Conservation (phyloP, 306 rosid genomes). For the Malus domestica region DNA sequence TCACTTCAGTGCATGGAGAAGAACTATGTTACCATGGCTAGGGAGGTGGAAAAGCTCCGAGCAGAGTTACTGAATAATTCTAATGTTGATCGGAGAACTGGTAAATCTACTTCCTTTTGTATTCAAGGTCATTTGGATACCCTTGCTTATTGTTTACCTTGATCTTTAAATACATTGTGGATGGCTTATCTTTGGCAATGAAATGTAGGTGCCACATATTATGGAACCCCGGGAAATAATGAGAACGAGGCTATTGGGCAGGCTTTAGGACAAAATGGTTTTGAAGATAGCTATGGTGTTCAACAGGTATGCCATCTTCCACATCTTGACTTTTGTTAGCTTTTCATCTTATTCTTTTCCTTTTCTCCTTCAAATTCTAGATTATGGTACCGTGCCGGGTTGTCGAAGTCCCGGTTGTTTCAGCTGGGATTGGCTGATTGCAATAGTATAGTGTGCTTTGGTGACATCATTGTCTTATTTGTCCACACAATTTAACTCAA, state of each 20-base stretch:
- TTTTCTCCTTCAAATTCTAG: neutral
- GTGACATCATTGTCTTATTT: neutral
- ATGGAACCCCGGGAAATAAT: conserved; percentile 62
- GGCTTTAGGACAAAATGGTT: conserved; percentile 63
- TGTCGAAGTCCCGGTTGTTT: neutral
- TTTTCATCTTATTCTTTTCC: neutral
- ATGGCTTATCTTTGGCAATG: conserved; percentile 20
- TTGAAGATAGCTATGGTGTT: conserved; percentile 67
- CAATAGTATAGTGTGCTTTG: neutral
- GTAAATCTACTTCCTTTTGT: conserved; percentile 35
- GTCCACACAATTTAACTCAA: neutral
- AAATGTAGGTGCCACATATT: conserved; percentile 65
- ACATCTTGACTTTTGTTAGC: conserved; percentile 12
- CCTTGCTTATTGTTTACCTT: conserved; percentile 17
- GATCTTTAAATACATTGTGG: conserved; percentile 11
- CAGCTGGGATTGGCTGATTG: neutral
- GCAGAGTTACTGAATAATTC: conserved; percentile 70
- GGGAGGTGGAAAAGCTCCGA: conserved; percentile 89
- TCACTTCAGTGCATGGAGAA: conserved; percentile 95
- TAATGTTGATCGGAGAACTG: conserved; percentile 56
- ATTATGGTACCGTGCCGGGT: neutral
- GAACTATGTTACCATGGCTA: conserved; percentile 84
- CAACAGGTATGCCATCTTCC: conserved; percentile 59
- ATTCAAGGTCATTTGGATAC: neutral
- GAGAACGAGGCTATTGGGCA: conserved; percentile 65